phyloP scores from a whole-genome alignment of 768 basidiomycete genomes.

The Suillus placidus region DNA sequence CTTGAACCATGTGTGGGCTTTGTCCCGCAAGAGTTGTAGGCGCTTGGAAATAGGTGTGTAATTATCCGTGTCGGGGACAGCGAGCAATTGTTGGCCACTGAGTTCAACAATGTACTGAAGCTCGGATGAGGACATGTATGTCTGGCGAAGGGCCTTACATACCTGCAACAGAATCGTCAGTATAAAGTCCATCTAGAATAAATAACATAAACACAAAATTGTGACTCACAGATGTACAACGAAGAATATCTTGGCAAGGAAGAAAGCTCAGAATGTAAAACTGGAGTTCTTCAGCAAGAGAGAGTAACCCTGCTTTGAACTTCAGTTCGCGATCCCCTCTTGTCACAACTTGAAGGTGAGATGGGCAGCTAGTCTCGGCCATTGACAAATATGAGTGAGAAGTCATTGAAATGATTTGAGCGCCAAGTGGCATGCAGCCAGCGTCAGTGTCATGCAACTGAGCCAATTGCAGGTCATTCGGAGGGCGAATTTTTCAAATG shows the following conservation, averaged over 20 bases:
- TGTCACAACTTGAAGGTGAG: background rate
- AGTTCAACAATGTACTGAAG: background rate
- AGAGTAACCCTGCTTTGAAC: background rate
- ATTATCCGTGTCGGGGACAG: background rate
- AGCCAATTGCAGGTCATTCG: too few relatives aligned
- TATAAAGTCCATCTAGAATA: background rate
- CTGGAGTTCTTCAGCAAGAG: background rate
- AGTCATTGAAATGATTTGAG: background rate
- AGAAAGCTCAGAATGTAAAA: background rate
- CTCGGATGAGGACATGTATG: background rate
- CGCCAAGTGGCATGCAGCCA: too few relatives aligned
- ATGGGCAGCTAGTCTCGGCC: background rate
- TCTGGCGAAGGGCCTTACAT: background rate
- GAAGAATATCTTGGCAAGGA: background rate
- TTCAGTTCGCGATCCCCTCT: background rate
- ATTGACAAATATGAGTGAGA: background rate
- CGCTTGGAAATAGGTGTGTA: background rate
- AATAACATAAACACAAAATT: background rate
- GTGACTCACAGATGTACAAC: background rate
- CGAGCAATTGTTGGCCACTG: background rate
- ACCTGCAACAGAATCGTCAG: background rate
- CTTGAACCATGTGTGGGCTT: background rate
- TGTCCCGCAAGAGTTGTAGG: background rate
- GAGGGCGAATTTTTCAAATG: too few relatives aligned
- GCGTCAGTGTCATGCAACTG: too few relatives aligned